These are phyloP conservation scores for Agroathelia rolfsii DNA, from an alignment of 1,284 basidiomycete genomes.

Conservation along the genomic window DNA sequence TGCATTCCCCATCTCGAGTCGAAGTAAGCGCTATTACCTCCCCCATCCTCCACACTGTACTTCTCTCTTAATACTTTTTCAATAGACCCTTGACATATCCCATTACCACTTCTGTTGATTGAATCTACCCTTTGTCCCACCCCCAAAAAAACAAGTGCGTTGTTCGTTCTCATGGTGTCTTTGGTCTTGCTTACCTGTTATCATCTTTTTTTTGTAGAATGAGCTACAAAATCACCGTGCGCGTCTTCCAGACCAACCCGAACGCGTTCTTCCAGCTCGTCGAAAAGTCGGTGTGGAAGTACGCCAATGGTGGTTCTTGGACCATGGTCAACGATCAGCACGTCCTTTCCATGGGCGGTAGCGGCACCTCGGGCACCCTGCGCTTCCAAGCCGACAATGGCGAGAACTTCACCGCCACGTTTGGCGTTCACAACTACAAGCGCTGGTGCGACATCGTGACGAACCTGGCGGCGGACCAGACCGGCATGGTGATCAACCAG, in stretches of 20 bases:
- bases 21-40: too few species aligned
- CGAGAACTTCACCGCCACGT: constrained; percentile 22
- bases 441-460: constrained; percentile 29
- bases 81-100: too few species aligned
- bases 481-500: constrained; percentile 18
- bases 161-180: too few species aligned
- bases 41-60: too few species aligned
- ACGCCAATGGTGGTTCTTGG: constrained; percentile 25
- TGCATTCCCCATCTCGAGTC: too few species aligned
- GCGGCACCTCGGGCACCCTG: constrained; percentile 28
- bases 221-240: constrained; percentile 23
- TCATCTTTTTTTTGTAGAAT: too few species aligned
- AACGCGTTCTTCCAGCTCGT: constrained; percentile 21
- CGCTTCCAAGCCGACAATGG: constrained; percentile 21
- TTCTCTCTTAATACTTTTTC: too few species aligned
- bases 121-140: too few species aligned
- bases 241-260: constrained; percentile 23
- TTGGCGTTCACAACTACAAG: constrained; percentile 31
- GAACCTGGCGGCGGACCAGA: constrained; percentile 16
- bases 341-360: constrained; percentile 23
- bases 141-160: too few species aligned
- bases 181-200: too few species aligned
- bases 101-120: too few species aligned
- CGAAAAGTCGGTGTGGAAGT: constrained; percentile 23
- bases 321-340: constrained; percentile 11